phyloP scores from a whole-genome alignment of 495 filamentous ascomycete species.

The Lichina pygmaea region DNA sequence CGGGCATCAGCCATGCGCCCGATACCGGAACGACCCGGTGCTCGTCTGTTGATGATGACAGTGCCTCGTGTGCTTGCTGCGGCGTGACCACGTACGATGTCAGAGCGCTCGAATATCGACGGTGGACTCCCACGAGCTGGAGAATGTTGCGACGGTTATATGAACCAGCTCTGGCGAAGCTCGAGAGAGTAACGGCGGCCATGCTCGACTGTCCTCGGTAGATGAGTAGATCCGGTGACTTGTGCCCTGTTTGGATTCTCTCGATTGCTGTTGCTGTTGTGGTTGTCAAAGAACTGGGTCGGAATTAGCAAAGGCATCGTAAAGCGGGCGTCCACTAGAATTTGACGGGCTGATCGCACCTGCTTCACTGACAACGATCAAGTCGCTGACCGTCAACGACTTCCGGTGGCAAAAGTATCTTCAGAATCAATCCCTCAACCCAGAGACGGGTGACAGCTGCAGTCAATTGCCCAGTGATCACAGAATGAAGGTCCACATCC shows the following conservation, averaged over 20 bases:
- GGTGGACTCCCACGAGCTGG: not conserved
- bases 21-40: conserved; percentile 69
- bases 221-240: too few species aligned
- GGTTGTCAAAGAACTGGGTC: too few species aligned
- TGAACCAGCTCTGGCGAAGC: not conserved
- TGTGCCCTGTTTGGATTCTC: too few species aligned
- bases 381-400: too few species aligned
- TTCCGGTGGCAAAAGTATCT: too few species aligned
- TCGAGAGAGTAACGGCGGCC: not conserved
- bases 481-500: conserved; percentile 80
- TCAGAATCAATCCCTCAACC: too few species aligned
- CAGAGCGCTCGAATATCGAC: not conserved
- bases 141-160: not conserved
- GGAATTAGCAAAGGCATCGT: too few species aligned
- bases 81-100: conserved; percentile 69
- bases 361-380: too few species aligned
- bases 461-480: not conserved
- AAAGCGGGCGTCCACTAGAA: too few species aligned
- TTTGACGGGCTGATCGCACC: too few species aligned
- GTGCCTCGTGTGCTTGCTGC: conserved; percentile 46
- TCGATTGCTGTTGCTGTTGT: too few species aligned
- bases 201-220: not conserved
- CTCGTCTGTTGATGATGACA: conserved; percentile 27
- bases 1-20: conserved; percentile 89
- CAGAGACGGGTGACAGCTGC: too few species aligned